Conservation (phyloP, 2,329 filamentous ascomycete species). For the Sordariomycetes sp. region DNA sequence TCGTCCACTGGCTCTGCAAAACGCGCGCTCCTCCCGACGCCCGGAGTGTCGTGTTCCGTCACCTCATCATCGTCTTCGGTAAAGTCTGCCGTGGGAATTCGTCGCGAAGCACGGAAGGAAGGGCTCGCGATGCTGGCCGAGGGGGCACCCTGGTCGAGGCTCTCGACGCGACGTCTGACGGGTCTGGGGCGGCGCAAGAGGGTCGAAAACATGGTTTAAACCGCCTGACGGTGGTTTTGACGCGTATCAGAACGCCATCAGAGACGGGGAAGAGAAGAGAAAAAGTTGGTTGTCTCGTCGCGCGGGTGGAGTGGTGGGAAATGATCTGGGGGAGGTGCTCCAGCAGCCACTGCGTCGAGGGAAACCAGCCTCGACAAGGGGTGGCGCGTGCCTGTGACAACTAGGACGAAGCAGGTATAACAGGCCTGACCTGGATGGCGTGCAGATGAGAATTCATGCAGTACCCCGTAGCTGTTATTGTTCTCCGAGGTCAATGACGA, state of each 20-base stretch:
- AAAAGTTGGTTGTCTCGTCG: not conserved
- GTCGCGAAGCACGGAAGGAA: conserved; percentile 13
- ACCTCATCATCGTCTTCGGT: conserved; percentile 41
- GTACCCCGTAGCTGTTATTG: too few relatives aligned
- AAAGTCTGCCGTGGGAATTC: conserved; percentile 51
- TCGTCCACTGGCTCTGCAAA: conserved; percentile 9
- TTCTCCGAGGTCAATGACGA: too few relatives aligned
- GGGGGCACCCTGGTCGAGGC: conserved; percentile 15
- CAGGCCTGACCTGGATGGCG: not conserved
- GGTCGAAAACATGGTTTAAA: conserved; percentile 25
- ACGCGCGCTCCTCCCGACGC: not conserved
- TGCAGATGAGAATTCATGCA: not conserved
- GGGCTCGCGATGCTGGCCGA: conserved; percentile 8
- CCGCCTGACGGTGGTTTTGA: conserved; percentile 1
- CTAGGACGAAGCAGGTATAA: not conserved
- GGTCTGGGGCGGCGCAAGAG: conserved; percentile 22
- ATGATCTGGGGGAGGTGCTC: not conserved
- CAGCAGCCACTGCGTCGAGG: not conserved
- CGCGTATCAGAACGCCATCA: conserved; percentile 6
- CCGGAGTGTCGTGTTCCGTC: conserved; percentile 11
- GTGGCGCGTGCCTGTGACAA: not conserved
- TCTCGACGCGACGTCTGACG: conserved; percentile 21
- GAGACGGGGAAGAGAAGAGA: not conserved
- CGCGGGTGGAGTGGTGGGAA: conserved; percentile 1
- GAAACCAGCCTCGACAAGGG: not conserved